Evolutionary conservation across 331 rosid species (phyloP).

Genomic region (Cucumis variabilis): DNA sequence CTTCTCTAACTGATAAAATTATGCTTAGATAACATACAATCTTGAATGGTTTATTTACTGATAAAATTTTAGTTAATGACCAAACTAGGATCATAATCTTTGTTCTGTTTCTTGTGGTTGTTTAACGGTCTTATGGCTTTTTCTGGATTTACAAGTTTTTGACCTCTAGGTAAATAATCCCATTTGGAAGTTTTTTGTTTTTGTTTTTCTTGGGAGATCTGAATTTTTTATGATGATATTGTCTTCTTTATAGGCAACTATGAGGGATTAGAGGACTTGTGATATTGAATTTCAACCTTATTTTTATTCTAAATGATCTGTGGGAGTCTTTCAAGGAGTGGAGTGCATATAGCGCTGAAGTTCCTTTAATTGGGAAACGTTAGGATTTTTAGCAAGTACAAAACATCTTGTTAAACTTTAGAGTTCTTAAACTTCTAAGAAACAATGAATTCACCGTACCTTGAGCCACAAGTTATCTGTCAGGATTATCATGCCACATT

Average conservation of each 20-base stretch:
- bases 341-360: constrained; percentile 96
- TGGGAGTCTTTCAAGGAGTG: constrained; percentile 93
- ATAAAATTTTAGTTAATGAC: neutral
- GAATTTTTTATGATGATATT: neutral
- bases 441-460: too few species aligned
- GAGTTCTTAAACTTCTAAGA: too few species aligned
- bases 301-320: constrained; percentile 72
- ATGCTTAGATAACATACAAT: too few species aligned
- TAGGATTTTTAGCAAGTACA: too few species aligned
- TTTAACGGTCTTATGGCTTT: neutral
- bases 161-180: neutral
- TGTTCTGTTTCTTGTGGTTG: neutral
- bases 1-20: too few species aligned
- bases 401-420: too few species aligned
- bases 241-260: constrained; percentile 53
- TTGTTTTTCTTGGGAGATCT: neutral
- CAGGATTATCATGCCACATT: too few species aligned
- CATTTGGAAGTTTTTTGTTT: neutral
- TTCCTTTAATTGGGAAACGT: constrained; percentile 84
- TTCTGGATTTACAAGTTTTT: neutral
- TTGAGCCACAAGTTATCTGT: too few species aligned
- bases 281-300: constrained; percentile 67
- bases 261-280: constrained; percentile 51
- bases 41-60: neutral
- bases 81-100: neutral